Conservation (phyloP, 768 basidiomycete genomes). For the Mycena filopes region DNA sequence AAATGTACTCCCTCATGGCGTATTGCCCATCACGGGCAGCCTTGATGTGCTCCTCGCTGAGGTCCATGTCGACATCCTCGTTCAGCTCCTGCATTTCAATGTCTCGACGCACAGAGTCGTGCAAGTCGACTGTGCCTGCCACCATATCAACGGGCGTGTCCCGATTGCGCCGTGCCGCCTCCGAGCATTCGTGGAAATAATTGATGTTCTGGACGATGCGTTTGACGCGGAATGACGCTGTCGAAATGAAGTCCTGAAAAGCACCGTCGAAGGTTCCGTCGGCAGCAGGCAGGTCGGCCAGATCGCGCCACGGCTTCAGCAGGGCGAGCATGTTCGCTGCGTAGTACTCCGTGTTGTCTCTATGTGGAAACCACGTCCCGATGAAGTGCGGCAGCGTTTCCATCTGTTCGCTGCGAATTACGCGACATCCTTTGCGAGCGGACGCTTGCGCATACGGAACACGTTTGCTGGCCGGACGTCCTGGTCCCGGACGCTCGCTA, state of each 20-base stretch:
- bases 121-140: constrained; percentile 4
- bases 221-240: neutral
- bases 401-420: constrained; percentile 37
- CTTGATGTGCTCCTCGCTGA: too few relatives aligned
- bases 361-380: constrained; percentile 35
- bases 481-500: neutral
- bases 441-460: constrained; percentile 20
- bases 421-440: constrained; percentile 19
- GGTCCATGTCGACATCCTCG: too few relatives aligned
- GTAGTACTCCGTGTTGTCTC: neutral
- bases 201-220: constrained; percentile 40
- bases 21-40: too few relatives aligned
- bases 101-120: neutral
- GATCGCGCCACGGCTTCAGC: neutral
- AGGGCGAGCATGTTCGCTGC: neutral
- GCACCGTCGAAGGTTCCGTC: neutral
- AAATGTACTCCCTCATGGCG: too few relatives aligned
- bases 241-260: neutral
- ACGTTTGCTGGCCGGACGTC: constrained; percentile 9
- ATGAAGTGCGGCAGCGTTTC: constrained; percentile 49
- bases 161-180: constrained; percentile 18
- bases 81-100: too few relatives aligned
- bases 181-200: constrained; percentile 46
- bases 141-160: neutral
- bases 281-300: neutral